These are phyloP conservation scores for Boechera retrofracta DNA, from an alignment of 345 rosid genomes.

Conservation along the genomic window DNA sequence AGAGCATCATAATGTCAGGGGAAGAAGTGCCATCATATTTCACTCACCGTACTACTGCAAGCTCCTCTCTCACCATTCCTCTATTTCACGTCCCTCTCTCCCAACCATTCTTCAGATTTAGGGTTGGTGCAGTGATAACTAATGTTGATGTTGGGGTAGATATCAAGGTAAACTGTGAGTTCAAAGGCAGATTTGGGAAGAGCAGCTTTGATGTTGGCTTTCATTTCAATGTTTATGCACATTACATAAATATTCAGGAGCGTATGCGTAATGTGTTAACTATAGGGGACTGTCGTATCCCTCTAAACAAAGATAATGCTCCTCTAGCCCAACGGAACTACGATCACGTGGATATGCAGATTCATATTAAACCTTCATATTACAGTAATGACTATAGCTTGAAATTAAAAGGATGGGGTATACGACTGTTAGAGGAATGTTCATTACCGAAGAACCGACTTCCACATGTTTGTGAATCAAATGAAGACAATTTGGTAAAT, in stretches of 20 bases:
- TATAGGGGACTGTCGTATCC: background rate
- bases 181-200: background rate
- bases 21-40: background rate
- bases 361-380: too few species aligned
- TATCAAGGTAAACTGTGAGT: background rate
- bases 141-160: too few species aligned
- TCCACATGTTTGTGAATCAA: too few species aligned
- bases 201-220: too few species aligned
- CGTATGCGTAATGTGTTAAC: background rate
- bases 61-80: constrained; percentile 12
- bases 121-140: background rate
- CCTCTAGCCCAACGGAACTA: background rate
- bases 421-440: too few species aligned
- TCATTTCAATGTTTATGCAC: too few species aligned
- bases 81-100: background rate
- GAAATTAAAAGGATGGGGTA: too few species aligned
- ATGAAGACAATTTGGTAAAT: too few species aligned
- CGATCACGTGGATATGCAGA: constrained; percentile 22
- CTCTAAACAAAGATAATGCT: background rate
- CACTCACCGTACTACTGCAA: constrained; percentile 6
- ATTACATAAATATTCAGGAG: too few species aligned
- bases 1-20: background rate
- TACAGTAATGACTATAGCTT: too few species aligned
- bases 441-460: too few species aligned
- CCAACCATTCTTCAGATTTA: constrained; percentile 4